These are phyloP conservation scores for Volvox reticuliferus DNA, from an alignment of 139 green algal species.

Conservation along the genomic window DNA sequence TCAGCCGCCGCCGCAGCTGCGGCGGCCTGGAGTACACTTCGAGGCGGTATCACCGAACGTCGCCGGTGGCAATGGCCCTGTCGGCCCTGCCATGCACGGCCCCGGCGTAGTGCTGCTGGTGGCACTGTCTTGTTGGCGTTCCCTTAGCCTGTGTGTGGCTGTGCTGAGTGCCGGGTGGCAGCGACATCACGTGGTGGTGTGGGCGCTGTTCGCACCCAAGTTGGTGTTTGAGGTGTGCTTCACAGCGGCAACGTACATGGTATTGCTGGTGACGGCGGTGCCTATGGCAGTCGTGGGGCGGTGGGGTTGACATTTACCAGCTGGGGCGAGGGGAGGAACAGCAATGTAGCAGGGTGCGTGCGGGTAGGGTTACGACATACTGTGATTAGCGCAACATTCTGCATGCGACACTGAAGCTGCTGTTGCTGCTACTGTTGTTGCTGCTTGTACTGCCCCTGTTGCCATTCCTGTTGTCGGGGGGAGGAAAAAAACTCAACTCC, in stretches of 20 bases:
- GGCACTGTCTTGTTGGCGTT: neutral
- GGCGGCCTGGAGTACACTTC: neutral
- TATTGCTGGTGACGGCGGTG: slow-evolving; percentile 42
- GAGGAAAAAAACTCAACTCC: too few species aligned
- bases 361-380: too few species aligned
- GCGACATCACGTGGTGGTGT: slow-evolving; percentile 89
- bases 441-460: too few species aligned
- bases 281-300: neutral
- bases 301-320: too few species aligned
- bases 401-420: too few species aligned
- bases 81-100: neutral
- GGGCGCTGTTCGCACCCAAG: slow-evolving; percentile 92
- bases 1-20: neutral
- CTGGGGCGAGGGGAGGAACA: too few species aligned
- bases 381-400: too few species aligned
- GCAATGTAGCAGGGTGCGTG: too few species aligned
- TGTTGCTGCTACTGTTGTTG: too few species aligned
- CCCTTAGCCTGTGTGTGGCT: slow-evolving; percentile 39
- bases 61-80: neutral
- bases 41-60: neutral
- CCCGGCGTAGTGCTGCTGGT: neutral
- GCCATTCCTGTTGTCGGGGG: too few species aligned
- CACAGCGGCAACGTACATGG: slow-evolving; percentile 52
- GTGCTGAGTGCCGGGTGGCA: slow-evolving; percentile 75
- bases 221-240: slow-evolving; percentile 91